Evolutionary conservation across 148 eudicot species (phyloP).

Genomic region (Rhododendron mucronatum): DNA sequence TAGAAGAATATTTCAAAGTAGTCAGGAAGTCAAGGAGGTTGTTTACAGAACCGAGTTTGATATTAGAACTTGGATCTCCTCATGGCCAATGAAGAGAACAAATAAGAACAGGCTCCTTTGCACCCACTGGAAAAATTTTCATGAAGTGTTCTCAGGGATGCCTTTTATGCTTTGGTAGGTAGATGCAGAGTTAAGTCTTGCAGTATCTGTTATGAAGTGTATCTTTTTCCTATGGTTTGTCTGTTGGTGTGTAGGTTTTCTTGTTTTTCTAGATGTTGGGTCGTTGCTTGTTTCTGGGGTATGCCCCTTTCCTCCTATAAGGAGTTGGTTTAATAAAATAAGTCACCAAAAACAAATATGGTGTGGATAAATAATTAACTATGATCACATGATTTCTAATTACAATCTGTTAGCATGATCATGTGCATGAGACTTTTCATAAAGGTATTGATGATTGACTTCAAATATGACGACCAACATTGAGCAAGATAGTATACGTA

Average conservation of each 20-base stretch:
- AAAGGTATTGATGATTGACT: not conserved
- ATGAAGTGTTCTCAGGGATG: not conserved
- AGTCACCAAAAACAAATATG: not conserved
- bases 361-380: not conserved
- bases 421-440: not conserved
- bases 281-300: not conserved
- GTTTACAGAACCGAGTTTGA: not conserved
- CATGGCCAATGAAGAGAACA: not conserved
- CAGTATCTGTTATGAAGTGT: too few relatives aligned
- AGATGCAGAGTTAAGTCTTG: not conserved
- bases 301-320: not conserved
- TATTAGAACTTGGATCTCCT: not conserved
- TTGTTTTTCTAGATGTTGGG: not conserved
- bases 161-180: not conserved
- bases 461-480: not conserved
- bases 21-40: not conserved
- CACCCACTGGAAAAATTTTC: not conserved
- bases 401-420: not conserved
- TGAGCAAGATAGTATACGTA: not conserved
- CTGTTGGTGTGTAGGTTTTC: not conserved
- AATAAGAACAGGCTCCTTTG: not conserved
- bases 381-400: not conserved
- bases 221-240: not conserved
- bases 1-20: not conserved
- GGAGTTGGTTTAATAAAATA: not conserved